Conservation (phyloP, 2,329 filamentous ascomycete genomes). For the Colletotrichum phormii region DNA sequence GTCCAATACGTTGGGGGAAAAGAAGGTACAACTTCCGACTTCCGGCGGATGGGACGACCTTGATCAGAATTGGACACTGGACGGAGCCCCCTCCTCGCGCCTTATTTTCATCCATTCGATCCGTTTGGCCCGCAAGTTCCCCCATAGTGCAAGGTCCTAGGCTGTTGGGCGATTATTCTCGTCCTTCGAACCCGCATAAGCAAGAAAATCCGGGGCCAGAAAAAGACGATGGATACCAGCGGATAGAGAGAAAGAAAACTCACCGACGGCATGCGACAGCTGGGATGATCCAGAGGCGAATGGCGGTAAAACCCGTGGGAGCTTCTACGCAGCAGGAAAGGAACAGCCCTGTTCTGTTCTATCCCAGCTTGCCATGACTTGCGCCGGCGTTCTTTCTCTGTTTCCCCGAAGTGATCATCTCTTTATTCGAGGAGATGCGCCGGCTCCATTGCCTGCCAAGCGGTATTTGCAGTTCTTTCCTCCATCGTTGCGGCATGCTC, state of each 20-base stretch:
- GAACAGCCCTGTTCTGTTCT: background rate
- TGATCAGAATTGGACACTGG: background rate
- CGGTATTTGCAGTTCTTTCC: background rate
- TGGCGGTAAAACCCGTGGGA: slow-evolving; percentile 10
- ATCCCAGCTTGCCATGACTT: background rate
- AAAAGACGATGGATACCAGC: background rate
- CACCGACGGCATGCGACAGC: background rate
- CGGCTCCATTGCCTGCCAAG: slow-evolving; percentile 3
- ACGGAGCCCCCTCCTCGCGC: slow-evolving; percentile 2
- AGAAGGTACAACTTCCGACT: slow-evolving; percentile 19
- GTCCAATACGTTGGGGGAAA: background rate
- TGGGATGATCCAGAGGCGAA: slow-evolving; percentile 9
- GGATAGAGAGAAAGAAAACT: background rate
- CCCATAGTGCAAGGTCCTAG: background rate
- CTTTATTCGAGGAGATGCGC: background rate
- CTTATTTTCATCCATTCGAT: slow-evolving; percentile 17
- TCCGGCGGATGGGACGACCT: slow-evolving; percentile 26
- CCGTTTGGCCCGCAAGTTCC: slow-evolving; percentile 15
- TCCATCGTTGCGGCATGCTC: background rate
- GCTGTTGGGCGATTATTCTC: slow-evolving; percentile 10
- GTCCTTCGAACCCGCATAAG: slow-evolving; percentile 14
- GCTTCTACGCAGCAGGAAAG: background rate
- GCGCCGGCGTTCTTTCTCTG: background rate
- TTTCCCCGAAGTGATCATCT: slow-evolving; percentile 6
- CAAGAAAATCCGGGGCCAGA: slow-evolving; percentile 5